phyloP scores from a whole-genome alignment of 2,329 filamentous ascomycete genomes.

The Ilyonectria mors-panacis region DNA sequence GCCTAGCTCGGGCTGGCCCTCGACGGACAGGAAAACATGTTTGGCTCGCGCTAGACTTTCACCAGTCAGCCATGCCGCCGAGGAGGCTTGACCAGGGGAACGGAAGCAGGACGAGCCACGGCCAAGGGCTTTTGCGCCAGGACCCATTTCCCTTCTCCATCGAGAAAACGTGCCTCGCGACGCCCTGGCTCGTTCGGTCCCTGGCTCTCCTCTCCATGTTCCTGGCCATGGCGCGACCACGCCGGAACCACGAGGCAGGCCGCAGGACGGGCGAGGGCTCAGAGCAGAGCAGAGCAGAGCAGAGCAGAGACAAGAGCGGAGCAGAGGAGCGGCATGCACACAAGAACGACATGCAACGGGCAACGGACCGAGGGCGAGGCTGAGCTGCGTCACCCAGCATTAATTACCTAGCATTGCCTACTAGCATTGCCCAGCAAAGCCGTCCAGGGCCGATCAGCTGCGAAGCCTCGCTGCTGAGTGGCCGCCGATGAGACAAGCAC shows the following conservation, averaged over 20 bases:
- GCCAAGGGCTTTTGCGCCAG: constrained; percentile 14
- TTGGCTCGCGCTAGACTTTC: constrained; percentile 40
- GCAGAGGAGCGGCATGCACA: constrained; percentile 12
- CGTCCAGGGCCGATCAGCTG: constrained; percentile 21
- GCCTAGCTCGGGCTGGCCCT: not conserved
- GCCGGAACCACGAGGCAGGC: constrained; percentile 44
- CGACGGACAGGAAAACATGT: constrained; percentile 28
- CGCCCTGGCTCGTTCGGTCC: constrained; percentile 4
- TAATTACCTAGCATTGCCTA: no score
- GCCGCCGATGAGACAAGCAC: constrained; percentile 37
- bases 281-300: constrained; percentile 28
- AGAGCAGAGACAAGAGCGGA: constrained; percentile 32
- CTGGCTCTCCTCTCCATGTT: constrained; percentile 4
- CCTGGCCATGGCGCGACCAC: constrained; percentile 37
- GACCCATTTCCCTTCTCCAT: constrained; percentile 33
- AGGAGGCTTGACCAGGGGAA: constrained; percentile 33
- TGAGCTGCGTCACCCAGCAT: constrained; percentile 40
- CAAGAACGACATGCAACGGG: not conserved
- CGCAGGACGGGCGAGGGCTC: constrained; percentile 1
- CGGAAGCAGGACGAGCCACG: constrained; percentile 22
- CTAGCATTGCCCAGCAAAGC: not conserved
- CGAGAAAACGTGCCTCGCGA: constrained; percentile 27
- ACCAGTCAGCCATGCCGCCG: constrained; percentile 38
- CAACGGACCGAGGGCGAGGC: constrained; percentile 37
- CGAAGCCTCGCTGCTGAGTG: constrained; percentile 40